Percentiles rank a stretch among this genome's conserved stretches.
Evolutionary conservation across 768 basidiomycete genomes (phyloP).

Genomic region (Tricholoma flavovirens): DNA sequence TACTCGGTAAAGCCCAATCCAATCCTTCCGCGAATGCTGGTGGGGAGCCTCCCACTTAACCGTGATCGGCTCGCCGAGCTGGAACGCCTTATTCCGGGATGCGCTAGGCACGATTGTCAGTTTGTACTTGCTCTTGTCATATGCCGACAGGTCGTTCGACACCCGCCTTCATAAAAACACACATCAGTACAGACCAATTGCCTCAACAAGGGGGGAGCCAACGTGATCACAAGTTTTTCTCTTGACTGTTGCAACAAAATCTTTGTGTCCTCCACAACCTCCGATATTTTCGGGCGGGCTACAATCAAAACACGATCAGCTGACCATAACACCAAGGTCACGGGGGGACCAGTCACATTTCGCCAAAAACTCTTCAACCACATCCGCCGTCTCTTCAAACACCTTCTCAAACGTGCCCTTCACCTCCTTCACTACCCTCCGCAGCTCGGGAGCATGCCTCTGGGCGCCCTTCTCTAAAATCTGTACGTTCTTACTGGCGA

Average conservation of each 20-base stretch:
- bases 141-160: slow-evolving; percentile 72
- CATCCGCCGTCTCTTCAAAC: slow-evolving; percentile 89
- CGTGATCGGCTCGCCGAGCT: slow-evolving; percentile 85
- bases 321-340: background rate
- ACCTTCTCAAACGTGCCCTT: slow-evolving; percentile 95
- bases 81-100: slow-evolving; percentile 57
- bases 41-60: slow-evolving; percentile 85
- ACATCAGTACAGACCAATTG: background rate
- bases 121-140: slow-evolving; percentile 77
- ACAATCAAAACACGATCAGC: slow-evolving; percentile 3
- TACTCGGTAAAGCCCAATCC: slow-evolving; percentile 92
- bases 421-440: slow-evolving; percentile 78
- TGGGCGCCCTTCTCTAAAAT: slow-evolving; percentile 71
- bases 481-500: slow-evolving; percentile 77
- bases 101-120: slow-evolving; percentile 50
- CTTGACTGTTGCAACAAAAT: slow-evolving; percentile 85
- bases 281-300: slow-evolving; percentile 87
- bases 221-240: slow-evolving; percentile 91
- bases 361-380: slow-evolving; percentile 88
- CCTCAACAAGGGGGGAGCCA: slow-evolving; percentile 23
- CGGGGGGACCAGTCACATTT: slow-evolving; percentile 55
- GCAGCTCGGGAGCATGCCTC: slow-evolving; percentile 79
- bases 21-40: slow-evolving; percentile 86
- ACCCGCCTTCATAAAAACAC: slow-evolving; percentile 54
- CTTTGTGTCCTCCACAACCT: slow-evolving; percentile 91